These are phyloP conservation scores for Malus orientalis DNA, from an alignment of 306 rosid species.

Conservation along the genomic window DNA sequence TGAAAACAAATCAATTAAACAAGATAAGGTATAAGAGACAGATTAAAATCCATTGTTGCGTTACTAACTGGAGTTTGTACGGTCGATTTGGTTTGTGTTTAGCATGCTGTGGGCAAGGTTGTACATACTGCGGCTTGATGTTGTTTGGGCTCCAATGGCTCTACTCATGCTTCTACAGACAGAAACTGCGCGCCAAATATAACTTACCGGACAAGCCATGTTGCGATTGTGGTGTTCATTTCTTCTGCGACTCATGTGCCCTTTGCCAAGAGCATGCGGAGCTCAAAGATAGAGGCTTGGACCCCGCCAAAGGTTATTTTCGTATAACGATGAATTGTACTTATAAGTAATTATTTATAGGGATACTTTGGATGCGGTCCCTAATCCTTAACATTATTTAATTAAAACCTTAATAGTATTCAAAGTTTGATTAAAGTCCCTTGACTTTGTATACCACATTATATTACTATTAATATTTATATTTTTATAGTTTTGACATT, in stretches of 20 bases:
- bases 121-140: constrained; percentile 6
- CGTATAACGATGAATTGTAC: neutral
- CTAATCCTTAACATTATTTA: too few species aligned
- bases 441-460: too few species aligned
- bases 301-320: constrained; percentile 16
- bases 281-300: constrained; percentile 17
- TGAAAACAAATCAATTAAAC: neutral
- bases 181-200: constrained; percentile 12
- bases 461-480: too few species aligned
- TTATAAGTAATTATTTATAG: neutral
- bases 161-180: constrained; percentile 17
- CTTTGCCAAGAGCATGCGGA: constrained; percentile 28
- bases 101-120: constrained; percentile 13
- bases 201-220: constrained; percentile 21
- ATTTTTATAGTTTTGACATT: too few species aligned
- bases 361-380: too few species aligned
- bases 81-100: too few species aligned
- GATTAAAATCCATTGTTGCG: neutral
- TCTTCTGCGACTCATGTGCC: constrained; percentile 16
- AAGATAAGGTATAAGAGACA: neutral
- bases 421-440: too few species aligned
- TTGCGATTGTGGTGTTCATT: constrained; percentile 26
- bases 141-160: constrained; percentile 10
- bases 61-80: neutral
- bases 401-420: too few species aligned